Evolutionary conservation across 305 asterid genomes (phyloP), one percentile per base, ranked within the genome.

Genomic region (Caryopteris hybrid): DNA sequence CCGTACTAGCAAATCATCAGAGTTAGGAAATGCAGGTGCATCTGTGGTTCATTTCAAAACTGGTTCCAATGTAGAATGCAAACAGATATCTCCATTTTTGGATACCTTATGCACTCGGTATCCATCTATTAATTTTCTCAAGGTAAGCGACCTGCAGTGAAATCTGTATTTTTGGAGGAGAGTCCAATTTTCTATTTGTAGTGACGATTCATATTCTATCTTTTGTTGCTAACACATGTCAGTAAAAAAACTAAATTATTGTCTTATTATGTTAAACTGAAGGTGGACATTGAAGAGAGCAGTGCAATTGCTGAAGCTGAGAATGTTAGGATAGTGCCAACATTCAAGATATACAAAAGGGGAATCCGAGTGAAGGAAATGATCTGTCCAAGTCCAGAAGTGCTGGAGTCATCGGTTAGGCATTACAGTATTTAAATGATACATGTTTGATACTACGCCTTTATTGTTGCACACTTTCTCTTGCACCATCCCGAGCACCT

Each of bases 371-470:
- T 91, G 76, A 94, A 87, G 86, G 99, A 94, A 76, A 83, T 91
- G 90, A 68, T 94, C 64, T 82, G 83, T 85, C 97, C 97, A 6
- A 86, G 86, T 70, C 88, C 79, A 7, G 93, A 94, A 76, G 88
- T 81, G 55, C 71, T 94, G 78, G 99, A 94, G 82, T 74, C 99
- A 22, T 91, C 95, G 36, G 93, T 94, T 81, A 89, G 90, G 83
- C 95, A 87, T 77, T 87, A 91, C 85, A 87, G 89, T 73, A 70
- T 41, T 67, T 86, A 79, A 64, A 21, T 43, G 7, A 21, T 72
- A 33, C n/a, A 17, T 29, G 45, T 31, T 52, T n/a, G 51, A 60
- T 51, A 60, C 45, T 17, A 3, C 6, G 47, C 55, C 68, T 42
- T 62, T 51, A 6, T 21, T 66, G 13, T 69, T 68, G 12, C 48